Conservation (phyloP, 2,329 filamentous ascomycete genomes). For the Colletotrichum gigasporum region DNA sequence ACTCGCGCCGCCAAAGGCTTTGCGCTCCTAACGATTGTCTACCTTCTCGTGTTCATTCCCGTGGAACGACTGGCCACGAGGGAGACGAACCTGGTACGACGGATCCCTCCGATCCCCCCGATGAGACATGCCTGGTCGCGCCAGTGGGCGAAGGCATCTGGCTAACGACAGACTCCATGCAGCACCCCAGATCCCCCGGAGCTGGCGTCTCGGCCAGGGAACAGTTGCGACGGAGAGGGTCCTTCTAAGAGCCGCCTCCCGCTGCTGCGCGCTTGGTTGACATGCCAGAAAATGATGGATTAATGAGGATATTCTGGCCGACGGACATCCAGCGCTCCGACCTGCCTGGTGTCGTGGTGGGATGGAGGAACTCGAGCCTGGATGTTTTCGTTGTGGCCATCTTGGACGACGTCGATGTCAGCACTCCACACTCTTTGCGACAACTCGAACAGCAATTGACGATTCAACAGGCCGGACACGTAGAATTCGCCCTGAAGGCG, state of each 20-base stretch:
- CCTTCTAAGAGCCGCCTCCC: constrained; percentile 72
- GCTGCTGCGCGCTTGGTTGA: constrained; percentile 49
- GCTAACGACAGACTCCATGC: constrained; percentile 34
- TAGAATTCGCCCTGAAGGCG: constrained; percentile 86
- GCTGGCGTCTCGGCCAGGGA: constrained; percentile 93
- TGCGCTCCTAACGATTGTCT: constrained; percentile 81
- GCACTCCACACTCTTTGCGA: constrained; percentile 37
- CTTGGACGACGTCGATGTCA: constrained; percentile 88
- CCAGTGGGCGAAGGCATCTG: constrained; percentile 34
- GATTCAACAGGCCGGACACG: constrained; percentile 72
- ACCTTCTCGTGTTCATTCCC: constrained; percentile 85
- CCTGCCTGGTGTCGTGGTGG: constrained; percentile 86
- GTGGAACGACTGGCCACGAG: constrained; percentile 82
- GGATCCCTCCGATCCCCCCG: constrained; percentile 26
- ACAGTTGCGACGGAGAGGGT: constrained; percentile 92
- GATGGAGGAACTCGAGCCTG: constrained; percentile 92
- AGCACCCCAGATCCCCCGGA: constrained; percentile 85
- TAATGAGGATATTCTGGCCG: constrained; percentile 99
- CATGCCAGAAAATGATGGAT: constrained; percentile 81
- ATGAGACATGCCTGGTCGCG: constrained; percentile 22
- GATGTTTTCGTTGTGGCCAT: constrained; percentile 93
- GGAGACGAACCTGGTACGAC: constrained; percentile 81
- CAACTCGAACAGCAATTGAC: constrained; percentile 22
- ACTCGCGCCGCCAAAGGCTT: constrained; percentile 88
- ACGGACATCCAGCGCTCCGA: constrained; percentile 80